phyloP scores from a whole-genome alignment of 345 rosid genomes.

The Firmiana major region DNA sequence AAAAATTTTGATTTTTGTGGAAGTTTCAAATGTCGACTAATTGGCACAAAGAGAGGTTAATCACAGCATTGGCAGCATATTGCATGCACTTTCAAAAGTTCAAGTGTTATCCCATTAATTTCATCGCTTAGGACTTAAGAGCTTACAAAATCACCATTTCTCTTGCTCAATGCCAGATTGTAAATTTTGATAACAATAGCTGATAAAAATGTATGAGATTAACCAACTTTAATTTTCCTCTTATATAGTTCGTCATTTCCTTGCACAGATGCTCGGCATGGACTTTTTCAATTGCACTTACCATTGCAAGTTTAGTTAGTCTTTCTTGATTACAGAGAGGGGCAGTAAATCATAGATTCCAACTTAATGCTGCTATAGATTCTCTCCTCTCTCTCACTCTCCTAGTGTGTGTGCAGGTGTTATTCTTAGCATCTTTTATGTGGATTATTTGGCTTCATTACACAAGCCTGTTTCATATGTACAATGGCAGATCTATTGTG shows the following conservation, averaged over 20 bases:
- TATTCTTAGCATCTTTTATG: not conserved
- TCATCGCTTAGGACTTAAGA: not conserved
- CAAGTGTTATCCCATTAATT: not conserved
- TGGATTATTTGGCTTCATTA: not conserved
- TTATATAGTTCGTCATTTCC: not conserved
- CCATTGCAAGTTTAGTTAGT: slow-evolving; percentile 11
- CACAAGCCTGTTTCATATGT: not conserved
- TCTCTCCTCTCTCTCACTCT: not conserved
- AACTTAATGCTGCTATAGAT: slow-evolving; percentile 7
- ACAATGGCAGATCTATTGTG: not conserved
- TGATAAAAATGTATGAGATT: not conserved
- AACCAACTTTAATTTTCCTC: not conserved
- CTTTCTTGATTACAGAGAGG: slow-evolving; percentile 8
- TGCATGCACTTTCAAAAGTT: not conserved
- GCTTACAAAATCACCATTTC: not conserved
- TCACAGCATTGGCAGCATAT: not conserved
- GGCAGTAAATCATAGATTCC: not conserved
- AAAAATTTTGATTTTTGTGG: not conserved
- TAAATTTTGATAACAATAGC: not conserved
- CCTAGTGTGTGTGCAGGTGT: not conserved
- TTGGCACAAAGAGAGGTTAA: not conserved
- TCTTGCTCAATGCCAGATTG: not conserved
- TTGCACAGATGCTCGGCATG: not conserved
- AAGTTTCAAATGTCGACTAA: not conserved
- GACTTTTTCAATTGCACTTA: not conserved